Evolutionary conservation across 1,284 basidiomycete species (phyloP).

Genomic region (Dichomitus squalens): DNA sequence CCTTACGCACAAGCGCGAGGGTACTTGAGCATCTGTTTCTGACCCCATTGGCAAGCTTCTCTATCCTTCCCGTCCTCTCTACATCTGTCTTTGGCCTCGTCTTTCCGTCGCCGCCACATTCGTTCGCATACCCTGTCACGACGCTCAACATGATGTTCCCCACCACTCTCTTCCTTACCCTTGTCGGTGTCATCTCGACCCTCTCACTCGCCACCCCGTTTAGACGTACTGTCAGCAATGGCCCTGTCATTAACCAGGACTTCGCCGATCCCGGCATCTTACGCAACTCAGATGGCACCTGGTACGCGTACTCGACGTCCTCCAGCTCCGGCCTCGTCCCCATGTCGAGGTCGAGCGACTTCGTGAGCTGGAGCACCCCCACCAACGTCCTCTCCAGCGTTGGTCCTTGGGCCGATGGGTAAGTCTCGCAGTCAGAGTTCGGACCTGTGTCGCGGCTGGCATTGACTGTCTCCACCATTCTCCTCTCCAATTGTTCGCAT

Average conservation of each 20-base stretch:
- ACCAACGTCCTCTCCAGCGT: not conserved
- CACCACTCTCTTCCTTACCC: not conserved
- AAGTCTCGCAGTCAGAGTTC: not conserved
- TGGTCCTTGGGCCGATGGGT: not conserved
- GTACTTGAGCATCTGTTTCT: no score
- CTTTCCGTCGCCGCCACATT: no score
- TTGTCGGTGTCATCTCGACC: not conserved
- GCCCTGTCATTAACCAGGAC: conserved; percentile 5
- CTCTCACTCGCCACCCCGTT: not conserved
- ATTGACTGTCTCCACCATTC: not conserved
- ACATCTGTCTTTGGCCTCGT: no score
- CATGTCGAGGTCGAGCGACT: conserved; percentile 2
- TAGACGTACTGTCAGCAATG: not conserved
- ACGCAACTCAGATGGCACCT: conserved; percentile 3
- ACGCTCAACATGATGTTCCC: not conserved
- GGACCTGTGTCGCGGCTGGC: not conserved
- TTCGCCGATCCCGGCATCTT: conserved; percentile 9
- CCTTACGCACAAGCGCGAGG: no score
- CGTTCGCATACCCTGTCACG: not conserved
- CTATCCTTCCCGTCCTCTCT: no score
- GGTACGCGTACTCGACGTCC: conserved; percentile 11
- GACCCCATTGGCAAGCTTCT: no score
- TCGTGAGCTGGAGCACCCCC: not conserved
- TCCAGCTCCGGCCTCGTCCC: conserved; percentile 2
- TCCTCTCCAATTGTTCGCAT: not conserved